These are phyloP conservation scores for Euphorbia tirucalli DNA, from an alignment of 345 rosid genomes.

Conservation along the genomic window DNA sequence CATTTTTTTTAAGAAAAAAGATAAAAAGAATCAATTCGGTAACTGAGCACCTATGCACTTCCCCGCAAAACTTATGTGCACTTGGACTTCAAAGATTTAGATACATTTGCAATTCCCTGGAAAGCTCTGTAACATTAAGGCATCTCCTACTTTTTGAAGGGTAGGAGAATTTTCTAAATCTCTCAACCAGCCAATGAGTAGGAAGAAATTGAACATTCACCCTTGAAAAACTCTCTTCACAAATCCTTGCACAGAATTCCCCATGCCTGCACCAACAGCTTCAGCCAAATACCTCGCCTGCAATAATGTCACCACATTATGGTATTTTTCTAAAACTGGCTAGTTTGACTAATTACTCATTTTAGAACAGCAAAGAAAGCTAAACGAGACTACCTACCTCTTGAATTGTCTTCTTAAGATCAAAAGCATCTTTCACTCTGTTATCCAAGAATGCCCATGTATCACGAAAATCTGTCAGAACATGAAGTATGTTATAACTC, in stretches of 20 bases:
- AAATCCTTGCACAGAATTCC: slow-evolving; percentile 73
- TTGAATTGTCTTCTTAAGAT: slow-evolving; percentile 75
- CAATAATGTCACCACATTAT: slow-evolving; percentile 18
- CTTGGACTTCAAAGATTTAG: not conserved
- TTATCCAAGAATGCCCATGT: slow-evolving; percentile 81
- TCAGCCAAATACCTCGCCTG: slow-evolving; percentile 92
- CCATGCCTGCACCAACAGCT: slow-evolving; percentile 84
- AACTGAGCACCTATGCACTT: too few species aligned
- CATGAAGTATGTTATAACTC: not conserved
- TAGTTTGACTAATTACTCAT: not conserved
- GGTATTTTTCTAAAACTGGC: not conserved
- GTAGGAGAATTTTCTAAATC: not conserved
- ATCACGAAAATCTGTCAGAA: slow-evolving; percentile 54
- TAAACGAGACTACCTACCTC: slow-evolving; percentile 63
- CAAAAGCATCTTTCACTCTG: slow-evolving; percentile 87
- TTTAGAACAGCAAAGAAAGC: not conserved
- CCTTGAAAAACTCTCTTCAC: slow-evolving; percentile 48
- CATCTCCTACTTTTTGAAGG: not conserved
- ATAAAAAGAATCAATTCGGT: too few species aligned
- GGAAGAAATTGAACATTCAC: slow-evolving; percentile 12
- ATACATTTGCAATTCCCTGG: not conserved
- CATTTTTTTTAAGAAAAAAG: too few species aligned
- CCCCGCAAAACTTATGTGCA: too few species aligned
- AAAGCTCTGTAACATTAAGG: not conserved
- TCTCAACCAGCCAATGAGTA: not conserved